Evolutionary conservation across 345 rosid genomes (phyloP), one percentile per base, ranked within the genome.

Genomic region (Murraya koenigii): DNA sequence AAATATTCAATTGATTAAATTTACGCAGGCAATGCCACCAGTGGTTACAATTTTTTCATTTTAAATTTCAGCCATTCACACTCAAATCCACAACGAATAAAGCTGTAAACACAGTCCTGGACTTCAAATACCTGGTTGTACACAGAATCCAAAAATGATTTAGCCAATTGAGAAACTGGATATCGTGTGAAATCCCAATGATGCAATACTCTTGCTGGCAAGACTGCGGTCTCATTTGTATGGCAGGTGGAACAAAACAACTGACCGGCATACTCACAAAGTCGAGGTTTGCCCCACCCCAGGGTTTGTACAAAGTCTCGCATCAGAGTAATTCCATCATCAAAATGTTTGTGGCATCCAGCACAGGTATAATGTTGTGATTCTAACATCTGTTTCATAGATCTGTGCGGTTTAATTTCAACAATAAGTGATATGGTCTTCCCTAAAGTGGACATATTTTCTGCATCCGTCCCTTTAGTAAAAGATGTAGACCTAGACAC

Each of bases 281-380:
- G 88, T 56, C 93, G 85, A 81, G 99, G 97, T 80, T 89, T 94
- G 76, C 97, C 97, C 98, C 97, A 94, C 30, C 99, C 97, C 81
- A 94, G 83, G 56, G 91, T 86, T 81, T 88, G 90, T 55, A 87
- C 91, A 78, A 95, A 85, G 81, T 93, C 97, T 74, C 36, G 80
- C 82, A 94, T 85, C 55, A 94, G 82, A 82, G 93, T 94, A 76
- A 84, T 84, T 69, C 92, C 91, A 79, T 85, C 93, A 85, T 91
- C 93, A 83, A 96, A 94, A 85, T 90, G 92, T 82, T 70, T 90
- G 86, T 88, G 93, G 86, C 99, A 96, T 77, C 97, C 98, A 67
- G 97, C 94, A 75, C 99, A 96, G 72, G 86, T 87, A 83, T 96
- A 89, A 87, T 91, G 93, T 75, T 96, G 99, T 1, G 86, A 84